These are phyloP conservation scores for Cryptococcus sp. DNA, from an alignment of 1,284 basidiomycete genomes.

Conservation along the genomic window DNA sequence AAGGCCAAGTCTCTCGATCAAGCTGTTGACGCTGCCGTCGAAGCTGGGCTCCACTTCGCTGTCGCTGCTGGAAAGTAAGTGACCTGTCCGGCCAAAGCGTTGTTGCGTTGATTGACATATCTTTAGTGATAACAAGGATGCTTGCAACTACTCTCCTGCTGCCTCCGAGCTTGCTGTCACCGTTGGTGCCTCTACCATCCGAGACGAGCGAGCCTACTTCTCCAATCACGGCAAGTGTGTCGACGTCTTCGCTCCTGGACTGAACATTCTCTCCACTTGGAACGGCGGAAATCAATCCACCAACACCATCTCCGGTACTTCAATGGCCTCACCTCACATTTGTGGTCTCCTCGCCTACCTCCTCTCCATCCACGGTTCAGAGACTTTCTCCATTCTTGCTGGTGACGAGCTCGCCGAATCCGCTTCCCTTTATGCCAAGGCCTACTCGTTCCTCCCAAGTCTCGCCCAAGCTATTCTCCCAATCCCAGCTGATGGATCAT, in stretches of 20 bases:
- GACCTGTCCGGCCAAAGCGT: neutral
- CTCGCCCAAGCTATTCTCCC: slow-evolving; percentile 37
- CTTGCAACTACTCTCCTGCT: slow-evolving; percentile 76
- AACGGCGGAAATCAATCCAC: slow-evolving; percentile 56
- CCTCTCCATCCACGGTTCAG: slow-evolving; percentile 68
- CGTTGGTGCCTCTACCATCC: slow-evolving; percentile 75
- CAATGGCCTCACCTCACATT: slow-evolving; percentile 59
- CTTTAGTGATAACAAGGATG: slow-evolving; percentile 56
- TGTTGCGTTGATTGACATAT: neutral
- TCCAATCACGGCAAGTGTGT: slow-evolving; percentile 74
- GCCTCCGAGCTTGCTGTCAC: slow-evolving; percentile 70
- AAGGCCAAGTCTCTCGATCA: slow-evolving; percentile 84
- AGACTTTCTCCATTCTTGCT: slow-evolving; percentile 51
- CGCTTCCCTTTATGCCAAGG: slow-evolving; percentile 50
- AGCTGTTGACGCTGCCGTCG: slow-evolving; percentile 80
- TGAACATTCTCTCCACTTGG: slow-evolving; percentile 77
- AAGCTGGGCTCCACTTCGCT: slow-evolving; percentile 83
- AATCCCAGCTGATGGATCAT: slow-evolving; percentile 13
- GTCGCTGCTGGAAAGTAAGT: slow-evolving; percentile 74
- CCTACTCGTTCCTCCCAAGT: slow-evolving; percentile 43
- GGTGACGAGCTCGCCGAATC: slow-evolving; percentile 35
- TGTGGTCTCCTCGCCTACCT: slow-evolving; percentile 74
- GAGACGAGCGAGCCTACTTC: slow-evolving; percentile 83
- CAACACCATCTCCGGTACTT: slow-evolving; percentile 62
- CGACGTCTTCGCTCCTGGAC: slow-evolving; percentile 74